A percentile compares a stretch with the other conserved stretches of the same genome.
Evolutionary conservation across 2,329 filamentous ascomycete species (phyloP).

Genomic region (Paecilomyces dactylethromorphus): DNA sequence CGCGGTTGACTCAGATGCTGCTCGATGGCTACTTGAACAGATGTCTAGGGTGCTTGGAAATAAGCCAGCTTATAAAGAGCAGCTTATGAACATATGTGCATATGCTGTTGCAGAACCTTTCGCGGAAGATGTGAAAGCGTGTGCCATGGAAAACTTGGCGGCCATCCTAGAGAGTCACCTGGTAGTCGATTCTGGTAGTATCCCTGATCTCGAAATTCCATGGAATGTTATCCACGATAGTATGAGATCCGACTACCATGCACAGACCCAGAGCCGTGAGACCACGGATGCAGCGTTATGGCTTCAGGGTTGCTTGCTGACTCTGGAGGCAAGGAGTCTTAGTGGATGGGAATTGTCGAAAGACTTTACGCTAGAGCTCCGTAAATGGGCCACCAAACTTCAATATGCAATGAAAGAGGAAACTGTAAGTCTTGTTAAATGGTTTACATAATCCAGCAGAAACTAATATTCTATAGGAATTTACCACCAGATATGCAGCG

Average conservation of each 20-base stretch:
- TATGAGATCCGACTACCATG: constrained; percentile 17
- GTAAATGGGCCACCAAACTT: constrained; percentile 26
- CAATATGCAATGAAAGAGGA: constrained; percentile 35
- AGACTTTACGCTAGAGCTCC: constrained; percentile 17
- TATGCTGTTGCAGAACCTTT: constrained; percentile 20
- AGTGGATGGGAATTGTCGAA: constrained; percentile 5
- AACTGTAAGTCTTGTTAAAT: constrained; percentile 23
- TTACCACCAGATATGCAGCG: constrained; percentile 32
- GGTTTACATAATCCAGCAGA: neutral
- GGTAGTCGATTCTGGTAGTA: constrained; percentile 8
- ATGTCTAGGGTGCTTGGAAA: constrained; percentile 18
- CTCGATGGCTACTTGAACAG: constrained; percentile 27
- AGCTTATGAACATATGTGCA: constrained; percentile 22
- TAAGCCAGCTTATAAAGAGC: constrained; percentile 14
- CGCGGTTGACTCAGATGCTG: constrained; percentile 24
- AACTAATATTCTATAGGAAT: constrained; percentile 23
- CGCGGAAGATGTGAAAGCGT: constrained; percentile 19
- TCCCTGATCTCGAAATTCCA: constrained; percentile 18
- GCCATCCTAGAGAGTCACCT: constrained; percentile 22
- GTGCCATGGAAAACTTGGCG: constrained; percentile 27
- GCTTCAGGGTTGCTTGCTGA: constrained; percentile 31
- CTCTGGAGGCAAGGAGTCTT: constrained; percentile 14
- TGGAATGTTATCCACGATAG: constrained; percentile 18
- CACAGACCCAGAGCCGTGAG: constrained; percentile 27
- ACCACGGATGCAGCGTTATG: constrained; percentile 30